Base-by-base conservation (phyloP, 345 rosid genomes). In the Eucalyptus tenuipes region DNA sequence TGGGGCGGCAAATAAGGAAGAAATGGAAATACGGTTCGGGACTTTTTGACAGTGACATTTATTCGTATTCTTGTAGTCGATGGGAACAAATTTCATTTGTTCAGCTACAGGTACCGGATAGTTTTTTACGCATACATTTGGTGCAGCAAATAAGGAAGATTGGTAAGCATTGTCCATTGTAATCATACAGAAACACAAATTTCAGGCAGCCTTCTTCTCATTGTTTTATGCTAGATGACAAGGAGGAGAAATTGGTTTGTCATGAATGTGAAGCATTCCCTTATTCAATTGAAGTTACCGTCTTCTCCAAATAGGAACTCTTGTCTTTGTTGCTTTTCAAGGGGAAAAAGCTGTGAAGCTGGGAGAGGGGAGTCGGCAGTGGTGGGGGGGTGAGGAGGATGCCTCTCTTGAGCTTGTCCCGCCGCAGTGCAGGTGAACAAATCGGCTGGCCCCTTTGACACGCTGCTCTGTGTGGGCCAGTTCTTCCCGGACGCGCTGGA, bases 401-500 rank as follows among this genome's bases (percentile, higher is more conserved):
- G 82, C 47, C 82, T 75, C 42, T 75, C 82, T 59, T 64, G 25
- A 44, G 25, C 37, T 37, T 27, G 4, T 75, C 37, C 50, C 6
- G 25, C 50, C 0, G 16, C 49, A 45, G 59, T 53, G 49, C 91
- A 95, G 99, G 99, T 95, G 86, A 97, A 92, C 90, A 96, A 95
- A 90, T 94, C 97, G 10, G 95, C 98, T 0, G 95, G 99, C 31
- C 99, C 96, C 44, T 97, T 97, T 89, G 98, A 96, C 68, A 95
- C 94, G 29, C 93, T 97, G 48, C 85, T 97, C 37, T 96, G 98
- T 91, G 97, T 93, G 49, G 99, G 99, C 7, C 98, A 96, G 91
- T 97, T 96, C 93, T 96, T 97, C 64, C 97, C 99, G 1, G 97
- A 94, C 90, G 90, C 94, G 18, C 86, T 91, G 81, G 99, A 95